phyloP scores from a whole-genome alignment of 331 rosid species.

The Pyracantha coccinea region DNA sequence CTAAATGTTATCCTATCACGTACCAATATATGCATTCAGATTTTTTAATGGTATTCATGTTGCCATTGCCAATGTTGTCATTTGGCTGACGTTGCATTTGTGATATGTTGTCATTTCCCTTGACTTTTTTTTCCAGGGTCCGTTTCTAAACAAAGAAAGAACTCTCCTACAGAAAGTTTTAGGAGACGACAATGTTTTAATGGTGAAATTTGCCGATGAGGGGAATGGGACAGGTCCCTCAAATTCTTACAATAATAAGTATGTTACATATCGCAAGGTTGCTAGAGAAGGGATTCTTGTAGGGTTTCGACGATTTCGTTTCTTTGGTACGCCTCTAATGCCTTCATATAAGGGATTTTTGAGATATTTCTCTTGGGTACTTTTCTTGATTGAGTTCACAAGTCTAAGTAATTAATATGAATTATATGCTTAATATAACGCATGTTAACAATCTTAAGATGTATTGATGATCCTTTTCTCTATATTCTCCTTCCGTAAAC shows the following conservation, averaged over 20 bases:
- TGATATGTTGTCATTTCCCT: not conserved
- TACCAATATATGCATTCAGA: not conserved
- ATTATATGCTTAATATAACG: not conserved
- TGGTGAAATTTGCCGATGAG: constrained; percentile 47
- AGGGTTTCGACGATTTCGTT: constrained; percentile 45
- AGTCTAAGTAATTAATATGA: not conserved
- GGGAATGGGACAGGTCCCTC: not conserved
- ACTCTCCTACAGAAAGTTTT: constrained; percentile 53
- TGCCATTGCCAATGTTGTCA: not conserved
- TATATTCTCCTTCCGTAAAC: not conserved
- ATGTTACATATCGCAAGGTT: constrained; percentile 30
- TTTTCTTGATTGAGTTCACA: not conserved
- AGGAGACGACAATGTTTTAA: constrained; percentile 61
- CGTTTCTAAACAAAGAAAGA: constrained; percentile 28
- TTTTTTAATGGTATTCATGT: not conserved
- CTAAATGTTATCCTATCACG: not conserved
- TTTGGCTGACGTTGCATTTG: not conserved
- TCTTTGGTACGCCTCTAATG: constrained; percentile 47
- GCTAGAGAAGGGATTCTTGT: constrained; percentile 54
- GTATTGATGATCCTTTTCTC: not conserved
- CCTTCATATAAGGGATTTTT: not conserved
- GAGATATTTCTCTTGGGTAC: not conserved
- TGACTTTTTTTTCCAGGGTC: constrained; percentile 43
- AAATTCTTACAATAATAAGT: not conserved
- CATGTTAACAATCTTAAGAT: not conserved